Evolutionary conservation across 1,139 yeast genomes (phyloP), one percentile per base, ranked within the genome.

Genomic region (Arxiozyma slooffiae): DNA sequence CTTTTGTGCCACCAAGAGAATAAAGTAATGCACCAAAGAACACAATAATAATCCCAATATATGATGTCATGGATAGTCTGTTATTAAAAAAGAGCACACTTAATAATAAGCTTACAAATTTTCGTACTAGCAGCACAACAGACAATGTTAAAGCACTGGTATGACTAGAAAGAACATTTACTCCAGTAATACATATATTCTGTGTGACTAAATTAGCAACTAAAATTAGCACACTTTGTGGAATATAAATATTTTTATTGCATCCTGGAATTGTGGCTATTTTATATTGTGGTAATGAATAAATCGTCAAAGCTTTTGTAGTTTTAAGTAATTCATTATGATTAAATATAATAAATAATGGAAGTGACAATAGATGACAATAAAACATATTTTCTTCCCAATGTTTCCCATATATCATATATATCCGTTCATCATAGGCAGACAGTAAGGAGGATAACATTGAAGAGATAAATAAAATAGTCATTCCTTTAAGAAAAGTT

Each of bases 341-440:
- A 24, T 75, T 65, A 2, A 26, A 34, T 8, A 77, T 62, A 1
- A 72, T 11, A 57, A 82, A 80, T 20, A 82, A 62, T 0, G 86
- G 83, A 9, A 85, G 58, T 0, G 82, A 78, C 44, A 81, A 67
- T 16, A 78, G 64, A 63, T 84, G 88, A 36, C 75, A 67, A 63
- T 79, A 83, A 58, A 84, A 83, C 40, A 84, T 65, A 36, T 77
- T 74, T 57, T 83, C 89, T 51, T 75, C 69, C 90, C 90, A 83
- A 48, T 75, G 77, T 51, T 73, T 72, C 2, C 85, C 85, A 60
- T 80, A 78, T 38, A 57, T 58, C 21, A 63, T 66, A 60, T 72
- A 78, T 2, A 80, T 73, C 47, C 64, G 62, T 59, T 83, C 88
- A 41, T 75, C 74, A 56, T 76, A 73, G 17, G 82, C 70, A 1